Evolutionary conservation across 2,329 filamentous ascomycete genomes (phyloP), one percentile per base, ranked within the genome.

Genomic region (Pseudogymnoascus sp.): DNA sequence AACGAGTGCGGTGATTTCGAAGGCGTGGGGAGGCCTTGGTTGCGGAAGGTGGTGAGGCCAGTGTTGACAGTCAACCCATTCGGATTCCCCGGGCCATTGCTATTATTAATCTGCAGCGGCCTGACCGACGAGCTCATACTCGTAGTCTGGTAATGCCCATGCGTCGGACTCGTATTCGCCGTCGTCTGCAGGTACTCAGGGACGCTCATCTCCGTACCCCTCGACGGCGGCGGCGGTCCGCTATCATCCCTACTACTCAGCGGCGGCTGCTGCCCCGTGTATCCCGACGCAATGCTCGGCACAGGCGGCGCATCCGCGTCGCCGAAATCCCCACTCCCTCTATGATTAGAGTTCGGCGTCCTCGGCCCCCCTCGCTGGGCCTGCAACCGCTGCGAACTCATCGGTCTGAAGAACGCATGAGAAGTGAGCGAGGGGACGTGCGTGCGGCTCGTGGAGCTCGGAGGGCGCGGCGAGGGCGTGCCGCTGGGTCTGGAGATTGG

Each of bases 351-450:
- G 69, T 63, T 77, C 73, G 59, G 21, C 75, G 78, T 77, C 21
- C 81, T 77, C 37, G 77, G 71, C 7, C 75, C 84, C 65, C 87
- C 86, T 73, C 93, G 82, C 75, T 97, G 94, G 61, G 92, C 92
- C 76, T 97, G 93, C 59, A 97, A 79, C 73, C 91, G 88, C 73
- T 96, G 92, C 25, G 93, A 96, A 76, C 92, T 97, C 91, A 99
- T 96, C 39, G 94, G 94, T 21, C 88, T 88, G 72, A 96, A 96
- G 77, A 99, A 97, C 61, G 90, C 93, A 71, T 93, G 89, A 13
- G 91, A 92, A 2, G 91, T 88, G 60, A 99, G 78, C 1, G 89
- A 92, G 1, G 94, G 92, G 18, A 96, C 92, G 79, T 99, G 94
- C 42, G 90, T 94, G 70, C 87, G 84, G 72, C 87, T 92, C 52